Percentiles rank a stretch among this genome's conserved stretches.
phyloP scores from a whole-genome alignment of 2,329 filamentous ascomycete species.

The Septoria linicola region DNA sequence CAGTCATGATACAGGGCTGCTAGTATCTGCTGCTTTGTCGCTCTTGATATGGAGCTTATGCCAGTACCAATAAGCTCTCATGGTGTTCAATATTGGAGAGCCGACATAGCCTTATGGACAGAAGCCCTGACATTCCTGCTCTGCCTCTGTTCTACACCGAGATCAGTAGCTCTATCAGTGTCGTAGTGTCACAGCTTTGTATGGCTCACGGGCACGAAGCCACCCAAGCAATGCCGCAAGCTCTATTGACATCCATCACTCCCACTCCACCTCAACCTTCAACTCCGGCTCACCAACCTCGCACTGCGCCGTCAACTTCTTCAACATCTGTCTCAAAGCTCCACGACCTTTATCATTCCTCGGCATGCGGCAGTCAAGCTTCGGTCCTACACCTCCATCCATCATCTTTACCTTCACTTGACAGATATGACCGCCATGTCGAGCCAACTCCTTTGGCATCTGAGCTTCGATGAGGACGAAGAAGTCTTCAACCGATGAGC shows the following conservation, averaged over 20 bases:
- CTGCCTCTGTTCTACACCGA: no score
- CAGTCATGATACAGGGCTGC: no score
- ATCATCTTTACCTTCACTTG: constrained; percentile 1
- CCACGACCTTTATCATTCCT: constrained; percentile 6
- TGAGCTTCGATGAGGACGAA: constrained; percentile 8
- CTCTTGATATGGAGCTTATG: no score
- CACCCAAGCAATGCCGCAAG: background rate
- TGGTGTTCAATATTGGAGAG: no score
- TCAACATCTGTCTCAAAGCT: constrained; percentile 9
- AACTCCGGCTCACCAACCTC: constrained; percentile 7
- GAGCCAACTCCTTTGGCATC: background rate
- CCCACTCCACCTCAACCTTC: constrained; percentile 13
- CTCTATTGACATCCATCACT: no score
- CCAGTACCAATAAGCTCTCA: no score
- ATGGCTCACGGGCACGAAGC: background rate
- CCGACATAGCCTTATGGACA: no score
- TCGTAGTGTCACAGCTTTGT: background rate
- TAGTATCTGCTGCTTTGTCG: no score
- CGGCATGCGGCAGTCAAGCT: constrained; percentile 5
- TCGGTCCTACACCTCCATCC: constrained; percentile 2
- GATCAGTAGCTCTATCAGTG: no score
- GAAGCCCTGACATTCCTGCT: no score
- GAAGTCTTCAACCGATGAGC: constrained; percentile 6
- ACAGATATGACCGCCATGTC: constrained; percentile 1
- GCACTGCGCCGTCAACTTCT: constrained; percentile 7